Base-by-base conservation (phyloP, 2,329 filamentous ascomycete genomes). In the Aquanectria penicillioides region DNA sequence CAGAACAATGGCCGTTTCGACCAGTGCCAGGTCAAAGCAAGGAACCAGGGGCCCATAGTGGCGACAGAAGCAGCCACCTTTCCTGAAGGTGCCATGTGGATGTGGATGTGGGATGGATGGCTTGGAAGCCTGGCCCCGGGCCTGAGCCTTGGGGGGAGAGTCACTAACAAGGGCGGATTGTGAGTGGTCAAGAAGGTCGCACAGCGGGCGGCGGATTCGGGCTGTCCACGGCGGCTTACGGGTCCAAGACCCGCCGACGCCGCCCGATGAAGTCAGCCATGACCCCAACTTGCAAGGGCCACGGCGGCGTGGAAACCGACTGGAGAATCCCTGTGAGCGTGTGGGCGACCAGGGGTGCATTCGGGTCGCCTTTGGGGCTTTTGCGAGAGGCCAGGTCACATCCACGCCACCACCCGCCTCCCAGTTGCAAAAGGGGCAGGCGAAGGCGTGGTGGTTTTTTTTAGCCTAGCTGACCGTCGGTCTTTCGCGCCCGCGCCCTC, bases 261-360 rank as follows among this genome's bases (percentile, higher is more conserved):
- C n/a, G n/a, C 66, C 31, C 49, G 58, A 65, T 62, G 67, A 65
- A 62, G 63, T 66, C 67, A 69, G 61, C 59, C 54, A 47, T 36
- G 57, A 40, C 34, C 31, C 41, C 31, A 55, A 34, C 38, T n/a
- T 44, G 49, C 49, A 25, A 51, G 34, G 31, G 28, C 28, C 28
- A 10, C 34, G 36, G 25, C 34, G 43, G 33, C 38, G 48, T 12
- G 36, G 52, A 46, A 66, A 48, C 56, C 59, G 51, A 44, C 57
- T 69, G 67, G 67, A 69, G 67, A 69, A 69, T 43, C 66, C 67
- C 52, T 57, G 60, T 57, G 25, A 15, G 37, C 29, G 37, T 31
- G 46, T 29, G 40, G 36, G n/a, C n/a, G n/a, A n/a, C n/a, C 50
- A 22, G 40, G 46, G 33, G 46, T 38, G 33, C 17, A 15, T 37